Evolutionary conservation across 352 stramenopile genomes (phyloP).

Genomic region (Plasmopara muralis): DNA sequence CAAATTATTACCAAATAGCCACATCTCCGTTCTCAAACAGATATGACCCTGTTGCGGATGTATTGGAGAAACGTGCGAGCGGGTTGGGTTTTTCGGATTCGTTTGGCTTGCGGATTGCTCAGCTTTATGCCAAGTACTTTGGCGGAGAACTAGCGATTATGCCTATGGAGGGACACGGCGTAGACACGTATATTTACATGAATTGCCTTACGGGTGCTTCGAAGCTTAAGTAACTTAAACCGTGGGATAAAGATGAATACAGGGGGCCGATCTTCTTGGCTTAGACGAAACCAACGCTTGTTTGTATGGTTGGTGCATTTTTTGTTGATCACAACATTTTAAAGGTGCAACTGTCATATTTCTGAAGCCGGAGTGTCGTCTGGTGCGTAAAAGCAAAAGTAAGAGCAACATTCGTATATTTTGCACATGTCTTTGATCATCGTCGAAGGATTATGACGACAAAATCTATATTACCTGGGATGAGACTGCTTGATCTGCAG

Average conservation of each 20-base stretch:
- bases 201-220: conserved; percentile 72
- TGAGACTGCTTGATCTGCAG: too few relatives aligned
- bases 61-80: conserved; percentile 56
- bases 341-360: too few relatives aligned
- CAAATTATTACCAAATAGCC: conserved; percentile 51
- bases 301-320: too few relatives aligned
- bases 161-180: conserved; percentile 98
- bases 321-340: too few relatives aligned
- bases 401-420: too few relatives aligned
- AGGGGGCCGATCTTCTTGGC: too few relatives aligned
- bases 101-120: conserved; percentile 88
- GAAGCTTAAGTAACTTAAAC: conserved; percentile 52
- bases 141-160: conserved; percentile 97
- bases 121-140: conserved; percentile 97
- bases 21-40: conserved; percentile 12
- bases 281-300: too few relatives aligned
- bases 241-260: not conserved
- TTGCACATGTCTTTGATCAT: too few relatives aligned
- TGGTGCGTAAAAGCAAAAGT: too few relatives aligned
- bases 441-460: too few relatives aligned
- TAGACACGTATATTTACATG: conserved; percentile 91
- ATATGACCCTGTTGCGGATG: conserved; percentile 70
- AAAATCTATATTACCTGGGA: too few relatives aligned
- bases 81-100: conserved; percentile 66
- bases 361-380: too few relatives aligned